These are phyloP conservation scores for Salvia splendens DNA, from an alignment of 257 asterid species.

Conservation along the genomic window DNA sequence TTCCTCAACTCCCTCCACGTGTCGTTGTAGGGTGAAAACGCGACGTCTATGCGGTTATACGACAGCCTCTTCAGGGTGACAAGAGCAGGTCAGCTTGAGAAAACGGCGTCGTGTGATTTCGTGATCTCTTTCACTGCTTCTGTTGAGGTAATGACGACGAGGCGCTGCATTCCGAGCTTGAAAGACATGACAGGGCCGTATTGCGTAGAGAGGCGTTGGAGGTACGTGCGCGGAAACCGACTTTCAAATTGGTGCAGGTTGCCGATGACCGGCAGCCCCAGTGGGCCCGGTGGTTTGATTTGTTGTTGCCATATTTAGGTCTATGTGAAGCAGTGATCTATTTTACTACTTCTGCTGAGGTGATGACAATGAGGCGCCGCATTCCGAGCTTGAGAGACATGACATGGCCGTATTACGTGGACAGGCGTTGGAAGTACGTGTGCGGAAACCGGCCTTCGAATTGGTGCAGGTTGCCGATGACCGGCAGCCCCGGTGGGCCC, in stretches of 20 bases:
- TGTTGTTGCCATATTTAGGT: constrained; percentile 12
- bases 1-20: constrained; percentile 34
- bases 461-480: constrained; percentile 38
- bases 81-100: constrained; percentile 32
- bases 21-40: constrained; percentile 12
- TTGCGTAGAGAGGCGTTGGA: constrained; percentile 20
- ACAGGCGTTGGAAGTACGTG: constrained; percentile 20
- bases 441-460: constrained; percentile 25
- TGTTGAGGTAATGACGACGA: constrained; percentile 27
- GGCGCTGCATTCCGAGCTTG: constrained; percentile 25
- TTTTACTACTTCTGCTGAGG: too few species aligned
- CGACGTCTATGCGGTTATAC: constrained; percentile 31
- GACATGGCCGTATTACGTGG: constrained; percentile 30
- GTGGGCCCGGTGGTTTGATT: constrained; percentile 32
- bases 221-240: constrained; percentile 15
- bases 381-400: constrained; percentile 17
- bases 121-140: constrained; percentile 13
- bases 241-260: constrained; percentile 34
- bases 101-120: constrained; percentile 30
- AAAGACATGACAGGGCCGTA: constrained; percentile 34
- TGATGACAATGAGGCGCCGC: too few species aligned
- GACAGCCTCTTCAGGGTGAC: constrained; percentile 21
- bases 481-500: constrained; percentile 29
- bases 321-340: too few species aligned
- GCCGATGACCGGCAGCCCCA: constrained; percentile 30